A percentile compares a stretch with the other conserved stretches of the same genome.
Conservation (phyloP, 441 rosid species). For the Kokia cookei region DNA sequence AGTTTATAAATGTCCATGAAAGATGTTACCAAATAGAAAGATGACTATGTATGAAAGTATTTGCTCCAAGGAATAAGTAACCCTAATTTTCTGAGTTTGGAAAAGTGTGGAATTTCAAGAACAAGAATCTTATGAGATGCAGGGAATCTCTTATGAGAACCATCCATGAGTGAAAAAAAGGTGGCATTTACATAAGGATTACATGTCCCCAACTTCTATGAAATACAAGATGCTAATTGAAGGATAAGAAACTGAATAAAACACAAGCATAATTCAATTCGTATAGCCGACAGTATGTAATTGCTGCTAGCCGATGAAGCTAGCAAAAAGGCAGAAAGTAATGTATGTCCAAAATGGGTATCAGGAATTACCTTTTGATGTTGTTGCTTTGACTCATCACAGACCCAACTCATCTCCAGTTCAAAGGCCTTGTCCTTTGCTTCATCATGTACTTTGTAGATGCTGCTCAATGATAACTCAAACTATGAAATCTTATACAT, state of each 20-base stretch:
- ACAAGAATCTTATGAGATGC: neutral
- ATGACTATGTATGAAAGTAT: too few relatives aligned
- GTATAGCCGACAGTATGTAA: neutral
- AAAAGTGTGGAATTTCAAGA: too few relatives aligned
- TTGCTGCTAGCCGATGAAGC: neutral
- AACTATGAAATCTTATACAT: conserved; percentile 1
- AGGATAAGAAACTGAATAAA: neutral
- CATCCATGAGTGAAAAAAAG: neutral
- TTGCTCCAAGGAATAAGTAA: too few relatives aligned
- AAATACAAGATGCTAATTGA: neutral
- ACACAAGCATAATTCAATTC: neutral
- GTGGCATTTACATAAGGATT: neutral
- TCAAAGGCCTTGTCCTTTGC: conserved; percentile 99
- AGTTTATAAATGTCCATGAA: too few relatives aligned
- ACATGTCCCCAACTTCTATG: neutral
- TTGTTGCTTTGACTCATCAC: conserved; percentile 80
- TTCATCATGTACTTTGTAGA: conserved; percentile 92
- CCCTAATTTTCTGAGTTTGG: too few relatives aligned
- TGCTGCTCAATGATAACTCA: conserved; percentile 40
- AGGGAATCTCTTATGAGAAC: neutral
- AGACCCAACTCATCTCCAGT: conserved; percentile 95
- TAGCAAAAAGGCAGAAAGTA: neutral
- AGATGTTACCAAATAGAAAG: too few relatives aligned
- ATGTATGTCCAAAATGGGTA: neutral
- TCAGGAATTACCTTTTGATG: conserved; percentile 74